A percentile compares a stretch with the other conserved stretches of the same genome.
phyloP scores from a whole-genome alignment of 495 filamentous ascomycete species.

The Xeromyces bisporus region DNA sequence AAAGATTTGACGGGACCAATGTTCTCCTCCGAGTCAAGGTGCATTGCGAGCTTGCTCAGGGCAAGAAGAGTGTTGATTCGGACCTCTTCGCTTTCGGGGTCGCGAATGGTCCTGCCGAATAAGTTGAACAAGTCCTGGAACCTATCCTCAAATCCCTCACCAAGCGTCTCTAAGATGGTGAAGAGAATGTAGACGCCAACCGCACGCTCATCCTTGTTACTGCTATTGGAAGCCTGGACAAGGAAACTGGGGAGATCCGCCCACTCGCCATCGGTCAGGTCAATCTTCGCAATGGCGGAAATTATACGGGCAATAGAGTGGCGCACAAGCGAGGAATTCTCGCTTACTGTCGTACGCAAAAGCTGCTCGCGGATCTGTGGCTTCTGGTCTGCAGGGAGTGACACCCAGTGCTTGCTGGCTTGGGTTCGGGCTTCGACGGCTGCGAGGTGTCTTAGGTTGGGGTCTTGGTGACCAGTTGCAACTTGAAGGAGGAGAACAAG shows the following conservation, averaged over 20 bases:
- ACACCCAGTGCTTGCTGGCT: conserved; percentile 72
- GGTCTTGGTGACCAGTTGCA: conserved; percentile 52
- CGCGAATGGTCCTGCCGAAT: conserved; percentile 73
- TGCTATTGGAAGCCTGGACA: conserved; percentile 50
- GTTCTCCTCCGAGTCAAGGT: conserved; percentile 75
- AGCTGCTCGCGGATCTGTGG: conserved; percentile 62
- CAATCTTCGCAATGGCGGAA: conserved; percentile 67
- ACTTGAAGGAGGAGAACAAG: conserved; percentile 74
- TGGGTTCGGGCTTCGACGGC: conserved; percentile 72
- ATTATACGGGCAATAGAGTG: conserved; percentile 82
- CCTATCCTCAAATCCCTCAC: conserved; percentile 60
- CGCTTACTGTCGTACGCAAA: conserved; percentile 62
- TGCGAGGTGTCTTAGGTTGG: conserved; percentile 67
- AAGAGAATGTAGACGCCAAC: conserved; percentile 86
- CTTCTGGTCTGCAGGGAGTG: conserved; percentile 48
- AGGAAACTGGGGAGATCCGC: conserved; percentile 59
- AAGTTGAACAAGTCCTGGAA: conserved; percentile 62
- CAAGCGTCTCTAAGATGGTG: conserved; percentile 73
- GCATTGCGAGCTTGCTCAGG: conserved; percentile 74
- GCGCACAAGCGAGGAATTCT: conserved; percentile 53
- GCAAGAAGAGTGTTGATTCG: conserved; percentile 88
- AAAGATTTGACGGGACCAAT: conserved; percentile 50
- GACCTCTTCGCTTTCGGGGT: conserved; percentile 80
- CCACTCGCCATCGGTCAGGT: conserved; percentile 81
- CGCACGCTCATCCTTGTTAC: conserved; percentile 62